Evolutionary conservation across 225 moss, liverwort and hornwort genomes (phyloP).

Genomic region (Pseudoscleropodium purum): DNA sequence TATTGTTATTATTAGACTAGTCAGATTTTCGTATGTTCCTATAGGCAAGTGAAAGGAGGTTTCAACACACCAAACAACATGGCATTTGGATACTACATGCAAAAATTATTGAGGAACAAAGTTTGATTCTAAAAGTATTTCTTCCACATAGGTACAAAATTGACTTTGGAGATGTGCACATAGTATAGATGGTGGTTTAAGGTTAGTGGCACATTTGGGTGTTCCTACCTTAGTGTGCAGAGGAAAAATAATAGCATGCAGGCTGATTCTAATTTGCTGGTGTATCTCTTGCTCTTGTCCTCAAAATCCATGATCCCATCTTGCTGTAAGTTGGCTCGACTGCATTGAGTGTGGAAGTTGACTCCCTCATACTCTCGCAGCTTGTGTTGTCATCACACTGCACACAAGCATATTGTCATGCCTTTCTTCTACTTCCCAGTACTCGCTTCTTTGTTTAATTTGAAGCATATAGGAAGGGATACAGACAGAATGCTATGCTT

Average conservation of each 20-base stretch:
- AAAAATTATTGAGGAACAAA: too few species aligned
- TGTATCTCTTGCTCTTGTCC: neutral
- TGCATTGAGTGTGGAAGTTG: neutral
- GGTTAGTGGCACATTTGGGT: too few species aligned
- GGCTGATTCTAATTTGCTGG: neutral
- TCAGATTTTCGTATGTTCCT: too few species aligned
- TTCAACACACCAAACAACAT: too few species aligned
- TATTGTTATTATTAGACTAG: too few species aligned
- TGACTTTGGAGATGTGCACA: too few species aligned
- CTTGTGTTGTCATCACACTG: neutral
- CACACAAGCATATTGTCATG: neutral
- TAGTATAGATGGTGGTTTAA: too few species aligned
- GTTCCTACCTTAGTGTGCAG: neutral
- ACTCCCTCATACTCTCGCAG: neutral
- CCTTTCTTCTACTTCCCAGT: neutral
- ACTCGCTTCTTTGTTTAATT: too few species aligned
- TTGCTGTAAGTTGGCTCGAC: neutral
- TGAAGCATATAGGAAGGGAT: neutral
- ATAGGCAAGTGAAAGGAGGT: too few species aligned
- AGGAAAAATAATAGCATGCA: neutral
- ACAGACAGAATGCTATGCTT: neutral
- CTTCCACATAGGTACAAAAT: too few species aligned
- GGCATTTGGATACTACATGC: too few species aligned
- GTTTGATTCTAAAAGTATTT: too few species aligned
- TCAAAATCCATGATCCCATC: slow-evolving; percentile 20